Evolutionary conservation across 192 early-diverging fungal genomes (phyloP).

Genomic region (Backusella westeae): DNA sequence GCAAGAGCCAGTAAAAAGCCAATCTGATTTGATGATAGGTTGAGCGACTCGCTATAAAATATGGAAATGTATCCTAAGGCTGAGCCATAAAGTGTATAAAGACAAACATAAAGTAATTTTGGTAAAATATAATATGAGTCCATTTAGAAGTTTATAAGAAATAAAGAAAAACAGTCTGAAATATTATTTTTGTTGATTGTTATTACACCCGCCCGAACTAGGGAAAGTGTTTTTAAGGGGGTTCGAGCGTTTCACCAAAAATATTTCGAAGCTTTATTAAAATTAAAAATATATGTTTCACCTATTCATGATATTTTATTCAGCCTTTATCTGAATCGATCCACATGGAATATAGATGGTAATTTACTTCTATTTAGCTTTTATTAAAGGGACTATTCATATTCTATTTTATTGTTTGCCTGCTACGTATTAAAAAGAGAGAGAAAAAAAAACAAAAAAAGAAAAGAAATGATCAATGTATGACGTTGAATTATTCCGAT

Average conservation of each 20-base stretch:
- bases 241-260: background rate
- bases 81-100: slow-evolving; percentile 24
- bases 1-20: slow-evolving; percentile 34
- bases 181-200: slow-evolving; percentile 2
- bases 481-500: background rate
- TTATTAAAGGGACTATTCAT: background rate
- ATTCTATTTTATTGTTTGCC: background rate
- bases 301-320: background rate
- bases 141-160: slow-evolving; percentile 6
- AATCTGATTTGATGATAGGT: slow-evolving; percentile 26
- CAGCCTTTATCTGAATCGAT: background rate
- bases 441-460: background rate
- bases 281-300: slow-evolving; percentile 2
- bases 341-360: background rate
- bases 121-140: slow-evolving; percentile 15
- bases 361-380: background rate
- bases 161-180: background rate
- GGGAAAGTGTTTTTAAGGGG: background rate
- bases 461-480: background rate
- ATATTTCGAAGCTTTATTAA: slow-evolving; percentile 3
- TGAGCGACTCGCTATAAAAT: slow-evolving; percentile 26
- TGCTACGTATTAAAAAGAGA: background rate
- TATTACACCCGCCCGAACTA: background rate
- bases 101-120: slow-evolving; percentile 27
- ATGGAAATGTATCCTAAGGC: slow-evolving; percentile 25